These are phyloP conservation scores for Adansonia gregorii DNA, from an alignment of 441 rosid genomes.

Conservation along the genomic window DNA sequence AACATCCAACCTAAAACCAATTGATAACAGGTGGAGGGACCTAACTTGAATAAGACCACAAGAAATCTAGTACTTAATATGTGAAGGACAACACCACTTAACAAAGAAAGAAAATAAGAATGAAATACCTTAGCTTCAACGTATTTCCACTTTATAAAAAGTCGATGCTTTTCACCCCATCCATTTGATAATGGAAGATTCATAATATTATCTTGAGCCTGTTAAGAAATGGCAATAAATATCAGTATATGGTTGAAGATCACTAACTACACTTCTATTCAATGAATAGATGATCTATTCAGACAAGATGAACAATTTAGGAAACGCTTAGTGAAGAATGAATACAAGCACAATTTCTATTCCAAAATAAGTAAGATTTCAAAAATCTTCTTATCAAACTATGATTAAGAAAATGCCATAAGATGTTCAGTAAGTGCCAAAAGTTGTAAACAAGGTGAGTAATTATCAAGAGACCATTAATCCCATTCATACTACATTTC, in stretches of 20 bases:
- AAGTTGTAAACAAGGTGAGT: neutral
- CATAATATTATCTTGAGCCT: conserved; percentile 90
- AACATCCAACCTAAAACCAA: too few species aligned
- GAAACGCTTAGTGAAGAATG: conserved; percentile 8
- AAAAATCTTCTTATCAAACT: neutral
- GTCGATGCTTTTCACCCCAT: conserved; percentile 96
- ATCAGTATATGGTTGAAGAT: conserved; percentile 19
- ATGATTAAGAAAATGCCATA: neutral
- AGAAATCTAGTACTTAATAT: too few species aligned
- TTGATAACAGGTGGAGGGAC: too few species aligned
- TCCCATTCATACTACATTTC: neutral
- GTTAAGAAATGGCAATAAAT: conserved; percentile 31
- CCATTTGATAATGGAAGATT: conserved; percentile 86
- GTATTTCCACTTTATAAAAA: conserved; percentile 88
- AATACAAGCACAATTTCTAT: neutral
- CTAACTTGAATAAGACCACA: too few species aligned
- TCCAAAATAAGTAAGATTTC: neutral
- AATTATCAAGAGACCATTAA: neutral
- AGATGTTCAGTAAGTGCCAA: neutral
- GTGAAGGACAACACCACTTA: too few species aligned
- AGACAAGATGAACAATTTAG: conserved; percentile 21
- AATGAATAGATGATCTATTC: neutral
- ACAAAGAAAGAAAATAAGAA: neutral
- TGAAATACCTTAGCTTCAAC: conserved; percentile 78
- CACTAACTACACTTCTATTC: conserved; percentile 11